phyloP scores from a whole-genome alignment of 129 eudicot species.

The Cynara cardunculus region DNA sequence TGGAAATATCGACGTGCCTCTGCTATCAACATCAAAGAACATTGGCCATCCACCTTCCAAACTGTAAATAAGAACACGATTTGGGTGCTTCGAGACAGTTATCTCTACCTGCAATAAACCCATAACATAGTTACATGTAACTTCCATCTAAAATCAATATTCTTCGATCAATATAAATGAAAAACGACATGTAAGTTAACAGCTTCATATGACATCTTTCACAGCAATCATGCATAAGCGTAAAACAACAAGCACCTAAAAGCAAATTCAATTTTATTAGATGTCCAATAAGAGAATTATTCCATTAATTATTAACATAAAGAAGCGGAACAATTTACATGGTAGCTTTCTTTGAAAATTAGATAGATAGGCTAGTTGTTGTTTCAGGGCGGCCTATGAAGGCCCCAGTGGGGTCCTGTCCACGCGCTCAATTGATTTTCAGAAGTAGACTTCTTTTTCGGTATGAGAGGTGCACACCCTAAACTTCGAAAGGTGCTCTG shows the following conservation, averaged over 20 bases:
- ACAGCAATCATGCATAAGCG: neutral
- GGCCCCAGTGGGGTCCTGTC: too few relatives aligned
- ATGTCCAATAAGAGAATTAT: neutral
- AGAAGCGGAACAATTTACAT: neutral
- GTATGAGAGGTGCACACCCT: too few relatives aligned
- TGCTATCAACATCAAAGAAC: conserved; percentile 81
- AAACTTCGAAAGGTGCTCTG: too few relatives aligned
- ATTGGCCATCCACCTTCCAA: conserved; percentile 81
- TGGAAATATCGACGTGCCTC: conserved; percentile 71
- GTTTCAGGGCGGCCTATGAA: too few relatives aligned
- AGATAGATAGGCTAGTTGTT: too few relatives aligned
- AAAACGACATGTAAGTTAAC: neutral
- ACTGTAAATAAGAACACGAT: conserved; percentile 82
- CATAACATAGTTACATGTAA: neutral
- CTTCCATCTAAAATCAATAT: neutral
- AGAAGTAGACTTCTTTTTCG: too few relatives aligned
- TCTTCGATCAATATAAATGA: neutral
- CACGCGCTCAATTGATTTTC: too few relatives aligned
- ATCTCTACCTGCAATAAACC: conserved; percentile 57
- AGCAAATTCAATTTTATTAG: neutral
- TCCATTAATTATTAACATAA: neutral
- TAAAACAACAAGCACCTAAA: neutral
- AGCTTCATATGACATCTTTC: neutral
- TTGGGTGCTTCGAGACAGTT: conserved; percentile 80
- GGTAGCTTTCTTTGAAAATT: too few relatives aligned